Evolutionary conservation across 2,329 filamentous ascomycete genomes (phyloP).

Genomic region (Plectosphaerella cucumerina): DNA sequence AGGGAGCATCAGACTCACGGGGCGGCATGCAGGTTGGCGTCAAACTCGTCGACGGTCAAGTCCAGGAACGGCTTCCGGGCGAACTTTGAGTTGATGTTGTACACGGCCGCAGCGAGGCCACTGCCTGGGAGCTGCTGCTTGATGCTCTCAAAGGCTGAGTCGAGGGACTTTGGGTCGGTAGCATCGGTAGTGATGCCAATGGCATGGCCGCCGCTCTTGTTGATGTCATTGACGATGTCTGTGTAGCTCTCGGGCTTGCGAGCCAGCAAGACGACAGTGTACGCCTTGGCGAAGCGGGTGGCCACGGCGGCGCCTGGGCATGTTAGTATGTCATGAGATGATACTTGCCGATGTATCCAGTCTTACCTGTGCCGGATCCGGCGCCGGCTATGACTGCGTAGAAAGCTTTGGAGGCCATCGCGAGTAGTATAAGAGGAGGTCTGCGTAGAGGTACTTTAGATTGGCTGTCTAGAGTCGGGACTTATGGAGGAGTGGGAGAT

Average conservation of each 20-base stretch:
- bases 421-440: too few relatives aligned
- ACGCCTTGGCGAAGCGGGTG: slow-evolving; percentile 56
- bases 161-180: slow-evolving; percentile 31
- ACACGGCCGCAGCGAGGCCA: slow-evolving; percentile 61
- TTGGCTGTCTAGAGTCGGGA: too few relatives aligned
- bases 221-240: slow-evolving; percentile 66
- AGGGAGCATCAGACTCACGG: slow-evolving; percentile 35
- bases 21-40: slow-evolving; percentile 38
- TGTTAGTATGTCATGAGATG: background rate
- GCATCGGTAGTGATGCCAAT: slow-evolving; percentile 67
- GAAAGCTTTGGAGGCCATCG: slow-evolving; percentile 31
- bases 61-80: slow-evolving; percentile 56
- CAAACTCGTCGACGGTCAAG: slow-evolving; percentile 43
- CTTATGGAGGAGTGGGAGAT: too few relatives aligned
- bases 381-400: slow-evolving; percentile 69
- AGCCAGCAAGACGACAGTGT: slow-evolving; percentile 72
- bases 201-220: slow-evolving; percentile 61
- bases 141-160: slow-evolving; percentile 58
- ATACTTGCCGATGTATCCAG: too few relatives aligned
- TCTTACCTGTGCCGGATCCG: slow-evolving; percentile 61
- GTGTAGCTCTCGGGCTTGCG: slow-evolving; percentile 63
- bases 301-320: slow-evolving; percentile 42
- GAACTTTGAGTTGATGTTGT: slow-evolving; percentile 59
- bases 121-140: slow-evolving; percentile 51
- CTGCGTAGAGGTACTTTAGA: too few relatives aligned